phyloP scores from a whole-genome alignment of 768 basidiomycete species.

The Arthromyces matolae region DNA sequence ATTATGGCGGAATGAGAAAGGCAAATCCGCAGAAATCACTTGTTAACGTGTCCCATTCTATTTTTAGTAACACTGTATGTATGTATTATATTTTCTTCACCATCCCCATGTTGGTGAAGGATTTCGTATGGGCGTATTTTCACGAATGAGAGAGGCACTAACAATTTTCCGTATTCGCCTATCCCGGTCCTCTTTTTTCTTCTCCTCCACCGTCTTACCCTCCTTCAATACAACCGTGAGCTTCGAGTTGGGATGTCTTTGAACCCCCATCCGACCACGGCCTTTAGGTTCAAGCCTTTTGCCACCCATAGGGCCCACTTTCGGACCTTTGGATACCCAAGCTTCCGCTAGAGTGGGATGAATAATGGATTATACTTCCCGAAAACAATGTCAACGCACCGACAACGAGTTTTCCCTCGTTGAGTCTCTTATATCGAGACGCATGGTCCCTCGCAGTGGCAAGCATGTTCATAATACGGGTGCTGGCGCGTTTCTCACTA shows the following conservation, averaged over 20 bases:
- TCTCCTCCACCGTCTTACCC: conserved; percentile 73
- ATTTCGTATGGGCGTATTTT: conserved; percentile 77
- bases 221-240: conserved; percentile 76
- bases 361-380: not conserved
- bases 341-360: conserved; percentile 62
- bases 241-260: conserved; percentile 70
- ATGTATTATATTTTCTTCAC: conserved; percentile 38
- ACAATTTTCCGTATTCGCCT: conserved; percentile 74
- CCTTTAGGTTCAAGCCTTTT: conserved; percentile 80
- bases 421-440: conserved; percentile 67
- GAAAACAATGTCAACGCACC: conserved; percentile 47
- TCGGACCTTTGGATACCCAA: conserved; percentile 88
- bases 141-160: conserved; percentile 74
- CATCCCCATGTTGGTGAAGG: conserved; percentile 73
- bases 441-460: conserved; percentile 86
- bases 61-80: conserved; percentile 18
- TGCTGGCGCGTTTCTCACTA: conserved; percentile 87
- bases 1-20: conserved; percentile 24
- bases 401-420: conserved; percentile 70
- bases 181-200: conserved; percentile 55
- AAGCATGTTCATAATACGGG: conserved; percentile 85
- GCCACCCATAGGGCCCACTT: no score
- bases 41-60: conserved; percentile 29
- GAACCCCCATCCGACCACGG: conserved; percentile 75
- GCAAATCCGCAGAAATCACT: conserved; percentile 27